phyloP scores from a whole-genome alignment of 2,329 filamentous ascomycete species.

The Calycina marina region DNA sequence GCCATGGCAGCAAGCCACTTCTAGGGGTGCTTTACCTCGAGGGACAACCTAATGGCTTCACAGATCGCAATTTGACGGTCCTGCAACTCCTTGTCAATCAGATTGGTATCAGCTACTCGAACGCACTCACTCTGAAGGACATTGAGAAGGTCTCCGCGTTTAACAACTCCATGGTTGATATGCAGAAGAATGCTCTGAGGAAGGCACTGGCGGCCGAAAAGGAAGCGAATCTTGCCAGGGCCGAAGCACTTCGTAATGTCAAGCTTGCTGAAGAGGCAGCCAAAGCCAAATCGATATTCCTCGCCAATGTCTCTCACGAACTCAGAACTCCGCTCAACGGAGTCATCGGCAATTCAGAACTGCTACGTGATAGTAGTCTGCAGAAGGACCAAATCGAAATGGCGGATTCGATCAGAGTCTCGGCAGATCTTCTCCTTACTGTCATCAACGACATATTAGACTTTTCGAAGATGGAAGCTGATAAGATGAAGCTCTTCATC shows the following conservation, averaged over 20 bases:
- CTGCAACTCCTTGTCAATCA: conserved; percentile 63
- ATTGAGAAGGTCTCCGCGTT: conserved; percentile 66
- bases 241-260: conserved; percentile 63
- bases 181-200: conserved; percentile 59
- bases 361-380: conserved; percentile 61
- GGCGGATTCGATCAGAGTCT: conserved; percentile 75
- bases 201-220: conserved; percentile 60
- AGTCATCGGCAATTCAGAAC: conserved; percentile 77
- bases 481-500: conserved; percentile 69
- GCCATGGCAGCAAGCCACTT: conserved; percentile 54
- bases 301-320: conserved; percentile 70
- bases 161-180: conserved; percentile 62
- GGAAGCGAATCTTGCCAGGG: conserved; percentile 64
- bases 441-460: conserved; percentile 96
- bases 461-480: conserved; percentile 86
- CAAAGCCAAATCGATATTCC: conserved; percentile 69
- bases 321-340: conserved; percentile 72
- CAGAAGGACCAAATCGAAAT: conserved; percentile 70
- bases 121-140: conserved; percentile 51
- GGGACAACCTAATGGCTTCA: conserved; percentile 60
- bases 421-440: conserved; percentile 72
- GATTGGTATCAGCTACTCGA: conserved; percentile 58
- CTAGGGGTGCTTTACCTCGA: conserved; percentile 66
- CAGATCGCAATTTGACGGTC: conserved; percentile 55
- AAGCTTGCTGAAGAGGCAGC: conserved; percentile 72